These are phyloP conservation scores for Pelargonium citronellum DNA, from an alignment of 441 rosid genomes.

Conservation along the genomic window DNA sequence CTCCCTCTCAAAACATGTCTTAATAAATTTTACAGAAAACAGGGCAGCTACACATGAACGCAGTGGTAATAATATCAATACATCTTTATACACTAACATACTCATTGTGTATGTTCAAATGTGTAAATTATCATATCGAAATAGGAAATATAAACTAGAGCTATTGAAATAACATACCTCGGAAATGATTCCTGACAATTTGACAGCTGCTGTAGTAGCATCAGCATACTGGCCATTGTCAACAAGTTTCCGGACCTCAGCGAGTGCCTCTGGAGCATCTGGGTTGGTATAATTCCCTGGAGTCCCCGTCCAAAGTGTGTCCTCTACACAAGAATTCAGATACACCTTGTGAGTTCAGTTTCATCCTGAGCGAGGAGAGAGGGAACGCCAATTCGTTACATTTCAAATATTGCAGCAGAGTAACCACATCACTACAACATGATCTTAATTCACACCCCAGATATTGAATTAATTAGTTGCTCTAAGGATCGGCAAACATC, in stretches of 20 bases:
- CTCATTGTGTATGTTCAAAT: no score
- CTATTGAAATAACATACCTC: slow-evolving; percentile 36
- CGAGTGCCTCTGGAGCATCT: slow-evolving; percentile 52
- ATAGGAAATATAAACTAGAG: neutral
- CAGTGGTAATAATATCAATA: no score
- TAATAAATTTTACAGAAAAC: no score
- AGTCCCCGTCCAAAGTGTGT: slow-evolving; percentile 79
- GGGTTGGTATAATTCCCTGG: slow-evolving; percentile 70
- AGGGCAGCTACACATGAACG: no score
- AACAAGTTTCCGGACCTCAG: slow-evolving; percentile 68
- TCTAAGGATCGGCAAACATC: no score
- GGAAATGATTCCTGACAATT: slow-evolving; percentile 54
- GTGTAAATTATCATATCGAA: no score
- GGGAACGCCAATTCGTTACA: neutral
- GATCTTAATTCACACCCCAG: no score
- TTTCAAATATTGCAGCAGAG: neutral
- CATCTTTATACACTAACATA: no score
- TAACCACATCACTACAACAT: neutral
- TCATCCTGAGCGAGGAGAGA: neutral
- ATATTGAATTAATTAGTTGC: no score
- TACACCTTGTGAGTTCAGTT: neutral
- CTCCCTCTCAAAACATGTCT: no score
- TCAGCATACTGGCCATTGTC: slow-evolving; percentile 49
- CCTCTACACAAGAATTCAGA: slow-evolving; percentile 47
- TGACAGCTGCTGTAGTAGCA: slow-evolving; percentile 66